Percentiles rank a stretch among this genome's conserved stretches.
Conservation (phyloP, 257 asterid species). For the Forsythia viridissima region DNA sequence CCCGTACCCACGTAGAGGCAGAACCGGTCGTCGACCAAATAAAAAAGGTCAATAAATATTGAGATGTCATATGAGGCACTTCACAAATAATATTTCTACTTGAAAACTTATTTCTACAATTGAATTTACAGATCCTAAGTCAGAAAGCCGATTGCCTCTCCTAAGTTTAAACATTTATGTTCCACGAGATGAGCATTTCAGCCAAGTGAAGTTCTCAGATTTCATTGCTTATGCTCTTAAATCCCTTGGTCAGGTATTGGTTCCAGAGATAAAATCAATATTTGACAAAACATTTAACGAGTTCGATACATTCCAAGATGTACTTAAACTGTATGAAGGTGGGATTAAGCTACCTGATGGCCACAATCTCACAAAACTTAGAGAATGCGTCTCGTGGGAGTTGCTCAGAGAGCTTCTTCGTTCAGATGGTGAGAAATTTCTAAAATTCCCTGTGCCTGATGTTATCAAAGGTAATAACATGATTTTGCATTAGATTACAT, state of each 20-base stretch:
- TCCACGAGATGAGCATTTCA: conserved; percentile 83
- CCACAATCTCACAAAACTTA: conserved; percentile 34
- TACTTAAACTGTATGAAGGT: conserved; percentile 62
- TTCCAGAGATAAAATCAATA: conserved; percentile 61
- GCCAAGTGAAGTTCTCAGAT: conserved; percentile 74
- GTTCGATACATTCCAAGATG: conserved; percentile 78
- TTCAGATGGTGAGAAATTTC: conserved; percentile 57
- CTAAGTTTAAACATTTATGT: conserved; percentile 63
- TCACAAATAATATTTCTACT: background rate
- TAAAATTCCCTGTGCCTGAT: conserved; percentile 80
- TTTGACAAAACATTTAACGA: conserved; percentile 81
- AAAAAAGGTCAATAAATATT: conserved; percentile 45
- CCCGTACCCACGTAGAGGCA: conserved; percentile 88
- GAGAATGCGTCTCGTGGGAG: conserved; percentile 67
- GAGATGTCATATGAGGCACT: background rate
- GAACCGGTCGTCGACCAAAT: conserved; percentile 78
- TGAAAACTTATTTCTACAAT: conserved; percentile 1
- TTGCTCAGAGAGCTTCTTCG: conserved; percentile 63
- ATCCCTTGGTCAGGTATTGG: conserved; percentile 71
- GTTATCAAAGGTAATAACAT: conserved; percentile 63
- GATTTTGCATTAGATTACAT: background rate
- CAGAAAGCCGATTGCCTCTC: conserved; percentile 65
- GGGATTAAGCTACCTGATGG: conserved; percentile 56
- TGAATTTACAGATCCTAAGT: conserved; percentile 58
- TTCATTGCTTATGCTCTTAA: conserved; percentile 75